These are phyloP conservation scores for Debaryomycetaceae sp. DNA, from an alignment of 1,139 yeast genomes.

Conservation along the genomic window DNA sequence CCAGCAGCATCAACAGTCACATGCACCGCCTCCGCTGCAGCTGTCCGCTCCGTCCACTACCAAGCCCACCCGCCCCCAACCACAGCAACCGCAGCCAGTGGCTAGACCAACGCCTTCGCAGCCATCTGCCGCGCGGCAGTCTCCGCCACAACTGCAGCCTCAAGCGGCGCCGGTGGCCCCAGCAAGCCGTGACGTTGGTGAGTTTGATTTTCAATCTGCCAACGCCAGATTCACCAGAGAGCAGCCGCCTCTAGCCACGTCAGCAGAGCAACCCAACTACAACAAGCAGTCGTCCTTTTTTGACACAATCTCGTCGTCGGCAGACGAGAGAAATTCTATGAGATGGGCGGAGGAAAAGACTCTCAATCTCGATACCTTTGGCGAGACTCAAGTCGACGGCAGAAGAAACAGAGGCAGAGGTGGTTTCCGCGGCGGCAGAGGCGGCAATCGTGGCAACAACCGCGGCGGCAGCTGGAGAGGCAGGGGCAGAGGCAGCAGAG, in stretches of 20 bases:
- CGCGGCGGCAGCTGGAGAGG: conserved; percentile 21
- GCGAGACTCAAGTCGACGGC: conserved; percentile 40
- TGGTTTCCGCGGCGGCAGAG: conserved; percentile 14
- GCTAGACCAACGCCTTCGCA: conserved; percentile 11
- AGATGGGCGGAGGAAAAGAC: conserved; percentile 62
- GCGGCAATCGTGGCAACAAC: conserved; percentile 29
- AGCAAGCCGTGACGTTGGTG: no score
- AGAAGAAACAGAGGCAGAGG: conserved; percentile 15
- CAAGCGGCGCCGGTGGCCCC: conserved; percentile 10
- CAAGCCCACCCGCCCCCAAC: conserved; percentile 7
- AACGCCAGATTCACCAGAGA: conserved; percentile 58
- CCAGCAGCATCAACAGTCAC: conserved; percentile 15
- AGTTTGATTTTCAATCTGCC: conserved; percentile 59
- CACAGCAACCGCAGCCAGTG: conserved; percentile 9
- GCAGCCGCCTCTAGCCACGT: conserved; percentile 21
- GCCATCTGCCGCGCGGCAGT: conserved; percentile 10
- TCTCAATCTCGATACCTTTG: conserved; percentile 66
- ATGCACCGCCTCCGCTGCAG: conserved; percentile 12
- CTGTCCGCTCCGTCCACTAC: conserved; percentile 5
- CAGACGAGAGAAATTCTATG: conserved; percentile 36
- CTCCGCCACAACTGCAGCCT: conserved; percentile 12
- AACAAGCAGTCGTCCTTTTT: conserved; percentile 75
- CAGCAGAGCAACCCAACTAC: conserved; percentile 32
- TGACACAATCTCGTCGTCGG: conserved; percentile 67
- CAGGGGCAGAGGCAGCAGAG: conserved; percentile 11